phyloP scores from a whole-genome alignment of 2,329 filamentous ascomycete genomes.

The Aspergillus sp. region DNA sequence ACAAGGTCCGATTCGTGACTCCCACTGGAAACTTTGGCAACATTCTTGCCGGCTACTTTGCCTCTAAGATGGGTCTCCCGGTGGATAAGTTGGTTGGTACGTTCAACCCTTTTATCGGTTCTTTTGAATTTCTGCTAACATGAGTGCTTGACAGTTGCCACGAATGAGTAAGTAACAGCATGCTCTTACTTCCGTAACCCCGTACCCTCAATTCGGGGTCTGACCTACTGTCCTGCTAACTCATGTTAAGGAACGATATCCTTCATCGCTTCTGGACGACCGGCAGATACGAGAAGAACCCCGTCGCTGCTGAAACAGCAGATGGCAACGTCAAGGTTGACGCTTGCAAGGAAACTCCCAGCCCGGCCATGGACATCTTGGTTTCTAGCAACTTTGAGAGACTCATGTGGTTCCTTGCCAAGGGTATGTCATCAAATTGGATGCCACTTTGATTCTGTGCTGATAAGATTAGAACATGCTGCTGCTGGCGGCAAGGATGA shows the following conservation, averaged over 20 bases:
- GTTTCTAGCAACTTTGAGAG: conserved; percentile 97
- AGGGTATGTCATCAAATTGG: conserved; percentile 46
- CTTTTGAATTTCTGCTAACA: neutral
- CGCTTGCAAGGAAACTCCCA: conserved; percentile 72
- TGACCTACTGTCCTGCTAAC: neutral
- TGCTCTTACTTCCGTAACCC: neutral
- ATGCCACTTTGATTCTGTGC: neutral
- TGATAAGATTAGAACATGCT: conserved; percentile 24
- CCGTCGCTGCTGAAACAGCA: neutral
- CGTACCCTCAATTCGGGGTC: too few relatives aligned
- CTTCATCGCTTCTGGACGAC: conserved; percentile 74
- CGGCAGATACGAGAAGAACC: conserved; percentile 8
- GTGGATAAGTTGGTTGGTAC: conserved; percentile 70
- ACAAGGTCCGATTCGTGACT: conserved; percentile 72
- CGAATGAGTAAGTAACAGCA: conserved; percentile 6
- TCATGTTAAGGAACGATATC: conserved; percentile 69
- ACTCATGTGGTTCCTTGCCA: conserved; percentile 78
- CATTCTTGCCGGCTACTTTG: conserved; percentile 85
- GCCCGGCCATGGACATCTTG: conserved; percentile 96
- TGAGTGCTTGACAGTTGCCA: conserved; percentile 5
- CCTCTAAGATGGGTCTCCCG: conserved; percentile 83
- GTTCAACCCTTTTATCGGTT: neutral
- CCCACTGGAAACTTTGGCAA: conserved; percentile 97
- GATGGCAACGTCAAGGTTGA: neutral
- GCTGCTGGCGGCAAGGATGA: conserved; percentile 63